phyloP scores from a whole-genome alignment of 1,284 basidiomycete species.

The Psilocybe mexicana region DNA sequence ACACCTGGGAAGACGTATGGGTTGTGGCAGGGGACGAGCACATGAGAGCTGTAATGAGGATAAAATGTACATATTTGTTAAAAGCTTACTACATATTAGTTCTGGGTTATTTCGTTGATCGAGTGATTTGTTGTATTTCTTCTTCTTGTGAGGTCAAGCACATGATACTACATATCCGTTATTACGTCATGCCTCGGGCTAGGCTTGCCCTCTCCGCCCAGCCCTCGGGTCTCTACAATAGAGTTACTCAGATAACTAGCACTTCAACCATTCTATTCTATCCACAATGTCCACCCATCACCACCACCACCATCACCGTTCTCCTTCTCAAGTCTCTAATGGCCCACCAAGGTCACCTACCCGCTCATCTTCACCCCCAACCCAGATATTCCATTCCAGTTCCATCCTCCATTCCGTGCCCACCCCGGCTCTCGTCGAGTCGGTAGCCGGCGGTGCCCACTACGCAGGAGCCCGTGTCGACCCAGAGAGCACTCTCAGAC shows the following conservation, averaged over 20 bases:
- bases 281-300: conserved; percentile 26
- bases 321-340: conserved; percentile 26
- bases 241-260: neutral
- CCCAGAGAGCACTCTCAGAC: conserved; percentile 32
- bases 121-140: conserved; percentile 17
- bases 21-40: conserved; percentile 81
- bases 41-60: conserved; percentile 20
- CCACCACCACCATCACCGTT: conserved; percentile 28
- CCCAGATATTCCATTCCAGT: conserved; percentile 44
- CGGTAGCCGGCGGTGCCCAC: conserved; percentile 58
- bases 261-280: neutral
- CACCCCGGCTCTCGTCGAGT: conserved; percentile 51
- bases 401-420: conserved; percentile 43
- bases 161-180: neutral
- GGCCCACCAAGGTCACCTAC: conserved; percentile 21
- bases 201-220: neutral
- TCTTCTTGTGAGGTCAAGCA: neutral
- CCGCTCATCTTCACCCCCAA: conserved; percentile 39
- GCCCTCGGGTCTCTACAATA: neutral
- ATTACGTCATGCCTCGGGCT: conserved; percentile 9
- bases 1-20: conserved; percentile 92
- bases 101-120: conserved; percentile 24
- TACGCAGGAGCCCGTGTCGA: conserved; percentile 50
- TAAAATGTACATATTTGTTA: conserved; percentile 14
- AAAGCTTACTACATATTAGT: conserved; percentile 9